Conservation (phyloP, 148 eudicot species). For the Nepenthes mirabilis region DNA sequence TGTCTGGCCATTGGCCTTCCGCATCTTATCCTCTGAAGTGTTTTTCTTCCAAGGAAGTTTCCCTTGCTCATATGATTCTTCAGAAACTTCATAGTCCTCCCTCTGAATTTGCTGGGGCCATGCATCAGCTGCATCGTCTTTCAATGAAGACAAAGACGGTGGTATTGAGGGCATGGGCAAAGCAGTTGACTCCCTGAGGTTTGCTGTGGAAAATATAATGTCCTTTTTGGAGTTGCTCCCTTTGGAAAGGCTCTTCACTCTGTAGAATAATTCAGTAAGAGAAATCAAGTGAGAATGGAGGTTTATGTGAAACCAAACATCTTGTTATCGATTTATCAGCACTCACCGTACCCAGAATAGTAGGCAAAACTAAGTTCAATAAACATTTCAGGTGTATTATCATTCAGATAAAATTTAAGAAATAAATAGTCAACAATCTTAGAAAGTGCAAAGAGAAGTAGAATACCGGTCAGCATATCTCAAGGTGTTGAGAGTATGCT, state of each 20-base stretch:
- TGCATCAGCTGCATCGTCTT: conserved; percentile 49
- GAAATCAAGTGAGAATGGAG: background rate
- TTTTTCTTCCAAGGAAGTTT: conserved; percentile 50
- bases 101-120: conserved; percentile 52
- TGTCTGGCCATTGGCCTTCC: conserved; percentile 39
- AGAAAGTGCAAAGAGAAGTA: background rate
- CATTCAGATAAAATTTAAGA: too few relatives aligned
- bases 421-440: too few relatives aligned
- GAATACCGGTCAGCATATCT: conserved; percentile 95
- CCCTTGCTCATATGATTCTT: conserved; percentile 58
- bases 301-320: too few relatives aligned
- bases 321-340: background rate
- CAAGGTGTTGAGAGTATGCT: conserved; percentile 91
- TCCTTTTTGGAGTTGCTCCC: conserved; percentile 76
- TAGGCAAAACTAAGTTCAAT: too few relatives aligned
- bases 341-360: background rate
- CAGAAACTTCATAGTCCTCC: conserved; percentile 60
- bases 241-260: conserved; percentile 98
- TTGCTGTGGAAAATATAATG: conserved; percentile 30
- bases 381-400: too few relatives aligned
- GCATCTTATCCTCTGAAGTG: conserved; percentile 39
- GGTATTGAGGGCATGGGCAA: conserved; percentile 43
- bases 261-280: conserved; percentile 8
- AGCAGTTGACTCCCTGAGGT: conserved; percentile 64
- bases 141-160: conserved; percentile 31